Evolutionary conservation across 2,329 filamentous ascomycete genomes (phyloP).

Genomic region (Penicillium brevicompactum): DNA sequence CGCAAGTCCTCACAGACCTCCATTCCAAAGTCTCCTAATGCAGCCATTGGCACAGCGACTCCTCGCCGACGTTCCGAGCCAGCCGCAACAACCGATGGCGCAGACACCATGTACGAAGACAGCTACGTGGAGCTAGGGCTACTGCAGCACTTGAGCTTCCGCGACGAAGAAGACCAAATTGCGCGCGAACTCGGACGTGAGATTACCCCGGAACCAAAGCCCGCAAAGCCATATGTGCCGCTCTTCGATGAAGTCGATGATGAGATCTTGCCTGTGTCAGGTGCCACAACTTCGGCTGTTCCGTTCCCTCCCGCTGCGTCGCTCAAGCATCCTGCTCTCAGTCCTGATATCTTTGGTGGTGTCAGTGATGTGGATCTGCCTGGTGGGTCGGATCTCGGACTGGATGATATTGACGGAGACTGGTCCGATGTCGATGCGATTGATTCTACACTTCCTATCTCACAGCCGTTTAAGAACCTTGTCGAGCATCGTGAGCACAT

Average conservation of each 20-base stretch:
- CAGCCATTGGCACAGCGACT: conserved; percentile 66
- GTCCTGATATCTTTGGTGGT: background rate
- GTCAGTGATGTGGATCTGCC: background rate
- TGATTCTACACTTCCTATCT: conserved; percentile 2
- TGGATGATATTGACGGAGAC: conserved; percentile 1
- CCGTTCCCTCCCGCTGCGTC: conserved; percentile 6
- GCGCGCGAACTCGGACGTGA: conserved; percentile 6
- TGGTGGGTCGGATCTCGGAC: background rate
- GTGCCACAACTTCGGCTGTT: background rate
- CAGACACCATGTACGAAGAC: conserved; percentile 5
- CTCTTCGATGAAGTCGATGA: conserved; percentile 6
- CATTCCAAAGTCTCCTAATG: conserved; percentile 42
- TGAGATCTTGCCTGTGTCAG: background rate
- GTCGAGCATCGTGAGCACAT: background rate
- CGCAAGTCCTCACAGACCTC: conserved; percentile 40
- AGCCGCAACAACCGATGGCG: background rate
- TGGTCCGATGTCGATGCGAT: conserved; percentile 8
- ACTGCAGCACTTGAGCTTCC: conserved; percentile 10
- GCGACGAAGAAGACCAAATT: conserved; percentile 7
- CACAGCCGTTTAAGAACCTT: conserved; percentile 2
- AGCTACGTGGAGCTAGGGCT: conserved; percentile 5
- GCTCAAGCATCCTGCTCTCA: background rate
- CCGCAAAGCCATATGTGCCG: background rate
- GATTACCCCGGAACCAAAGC: conserved; percentile 5
- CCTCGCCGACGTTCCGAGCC: conserved; percentile 62